These are phyloP conservation scores for Carex myosuroides DNA, from an alignment of 176 grass and related monocot species.

Conservation along the genomic window DNA sequence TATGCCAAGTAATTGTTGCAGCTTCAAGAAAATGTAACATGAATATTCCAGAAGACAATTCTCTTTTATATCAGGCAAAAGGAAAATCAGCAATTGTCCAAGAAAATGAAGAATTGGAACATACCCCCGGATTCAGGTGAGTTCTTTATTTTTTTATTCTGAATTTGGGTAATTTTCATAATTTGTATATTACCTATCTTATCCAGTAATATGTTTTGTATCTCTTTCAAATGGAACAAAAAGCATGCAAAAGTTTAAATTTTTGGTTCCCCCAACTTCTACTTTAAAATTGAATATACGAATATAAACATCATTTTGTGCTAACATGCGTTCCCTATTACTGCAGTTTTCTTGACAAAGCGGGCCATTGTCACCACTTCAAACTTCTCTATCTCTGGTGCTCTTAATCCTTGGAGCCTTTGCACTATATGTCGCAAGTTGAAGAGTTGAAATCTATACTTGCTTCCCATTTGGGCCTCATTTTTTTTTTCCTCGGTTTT, in stretches of 20 bases:
- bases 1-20: constrained; percentile 73
- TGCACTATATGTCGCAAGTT: no score
- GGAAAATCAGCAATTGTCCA: not conserved
- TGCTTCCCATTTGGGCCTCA: constrained; percentile 87
- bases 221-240: no score
- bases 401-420: no score
- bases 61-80: no score
- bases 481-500: constrained; percentile 75
- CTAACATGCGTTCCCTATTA: not conserved
- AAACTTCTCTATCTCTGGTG: no score
- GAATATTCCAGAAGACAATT: constrained; percentile 4
- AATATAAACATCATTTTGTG: constrained; percentile 3
- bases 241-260: no score
- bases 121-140: constrained; percentile 65
- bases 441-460: not conserved
- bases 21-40: constrained; percentile 47
- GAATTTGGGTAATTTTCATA: no score
- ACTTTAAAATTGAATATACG: no score
- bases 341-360: constrained; percentile 75
- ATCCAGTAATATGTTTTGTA: no score
- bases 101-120: constrained; percentile 61
- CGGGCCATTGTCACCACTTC: constrained; percentile 22
- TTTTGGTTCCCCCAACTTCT: no score
- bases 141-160: not conserved
- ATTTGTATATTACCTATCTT: no score